Base-by-base conservation (phyloP, 352 stramenopile genomes). In the Phytophthora colocasiae region DNA sequence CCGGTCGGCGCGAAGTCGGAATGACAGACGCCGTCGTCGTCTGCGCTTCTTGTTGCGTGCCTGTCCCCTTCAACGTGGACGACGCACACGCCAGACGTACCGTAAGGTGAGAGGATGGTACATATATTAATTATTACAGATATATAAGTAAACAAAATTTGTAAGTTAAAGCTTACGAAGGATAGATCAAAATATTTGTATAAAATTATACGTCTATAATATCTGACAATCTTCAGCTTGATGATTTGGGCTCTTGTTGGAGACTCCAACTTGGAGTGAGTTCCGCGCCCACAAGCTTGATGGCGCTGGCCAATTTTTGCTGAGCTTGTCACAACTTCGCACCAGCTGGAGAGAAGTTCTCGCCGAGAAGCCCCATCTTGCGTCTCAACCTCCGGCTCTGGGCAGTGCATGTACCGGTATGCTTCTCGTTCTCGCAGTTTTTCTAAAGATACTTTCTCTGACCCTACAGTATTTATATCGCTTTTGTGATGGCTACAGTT, bases 401-500 rank as follows among this genome's bases (percentile, higher is more conserved):
- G 14, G 38, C 15, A 14, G n/a, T 19, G 8, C 36, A 43, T 17
- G 12, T 19, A 43, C 36, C 29, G 5, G 45, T 46, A 43, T 64
- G 56, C 19, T 41, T 17, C 4, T 10, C 29, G 29, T 17, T 41
- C 36, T 39, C 41, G 19, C 19, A 19, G 19, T 19, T 29, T 48
- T 41, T 24, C 46, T 66, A 56, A 63, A 63, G 61, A 69, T 63
- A 69, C 52, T 53, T 56, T 63, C 31, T 58, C 52, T 10, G 29
- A 43, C 40, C 40, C 8, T 60, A 31, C 55, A 26, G 53, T 74
- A 74, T 70, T 63, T 74, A 70, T 74, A 70, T 70, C 58, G 65
- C 31, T 53, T 26, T 6, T 0, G 22, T 19, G 8, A 56, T 63
- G 41, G 47, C 39, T 66, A 60, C 55, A 36, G 22, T 19, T 58